Conservation (phyloP, 1,284 basidiomycete genomes). For the Cryptococcus floricola region DNA sequence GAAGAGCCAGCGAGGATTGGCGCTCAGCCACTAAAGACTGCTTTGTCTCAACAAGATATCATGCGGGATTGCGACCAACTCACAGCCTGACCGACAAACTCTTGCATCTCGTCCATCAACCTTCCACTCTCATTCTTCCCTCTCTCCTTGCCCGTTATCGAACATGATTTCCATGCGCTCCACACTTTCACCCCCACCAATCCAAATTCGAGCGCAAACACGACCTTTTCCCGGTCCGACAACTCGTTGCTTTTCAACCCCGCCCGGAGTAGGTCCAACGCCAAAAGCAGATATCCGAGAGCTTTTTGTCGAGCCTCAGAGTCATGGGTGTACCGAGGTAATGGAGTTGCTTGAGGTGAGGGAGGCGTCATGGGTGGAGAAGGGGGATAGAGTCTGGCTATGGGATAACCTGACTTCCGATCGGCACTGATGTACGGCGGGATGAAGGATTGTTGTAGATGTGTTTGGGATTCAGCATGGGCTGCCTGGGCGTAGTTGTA, state of each 20-base stretch:
- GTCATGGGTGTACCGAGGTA: constrained; percentile 22
- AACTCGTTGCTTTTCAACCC: constrained; percentile 20
- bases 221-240: constrained; percentile 32
- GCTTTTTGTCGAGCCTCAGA: constrained; percentile 22
- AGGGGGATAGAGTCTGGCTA: neutral
- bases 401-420: neutral
- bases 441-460: constrained; percentile 39
- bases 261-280: constrained; percentile 30
- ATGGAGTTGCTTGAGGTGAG: neutral
- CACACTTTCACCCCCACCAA: constrained; percentile 30
- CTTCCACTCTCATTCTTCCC: constrained; percentile 7
- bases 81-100: constrained; percentile 19
- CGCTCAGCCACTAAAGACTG: constrained; percentile 22
- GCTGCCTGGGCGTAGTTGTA: constrained; percentile 35
- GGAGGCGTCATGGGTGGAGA: neutral
- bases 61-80: constrained; percentile 1
- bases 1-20: constrained; percentile 17
- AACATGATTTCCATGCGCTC: neutral
- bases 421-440: constrained; percentile 17
- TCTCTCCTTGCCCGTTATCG: constrained; percentile 9
- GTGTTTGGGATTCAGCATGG: constrained; percentile 23
- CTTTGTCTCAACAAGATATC: too few relatives aligned
- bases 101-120: constrained; percentile 24
- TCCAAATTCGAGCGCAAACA: constrained; percentile 34
- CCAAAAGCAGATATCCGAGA: constrained; percentile 25